Conservation (phyloP, 495 filamentous ascomycete species). For the Symbiotaphrina buchneri region DNA sequence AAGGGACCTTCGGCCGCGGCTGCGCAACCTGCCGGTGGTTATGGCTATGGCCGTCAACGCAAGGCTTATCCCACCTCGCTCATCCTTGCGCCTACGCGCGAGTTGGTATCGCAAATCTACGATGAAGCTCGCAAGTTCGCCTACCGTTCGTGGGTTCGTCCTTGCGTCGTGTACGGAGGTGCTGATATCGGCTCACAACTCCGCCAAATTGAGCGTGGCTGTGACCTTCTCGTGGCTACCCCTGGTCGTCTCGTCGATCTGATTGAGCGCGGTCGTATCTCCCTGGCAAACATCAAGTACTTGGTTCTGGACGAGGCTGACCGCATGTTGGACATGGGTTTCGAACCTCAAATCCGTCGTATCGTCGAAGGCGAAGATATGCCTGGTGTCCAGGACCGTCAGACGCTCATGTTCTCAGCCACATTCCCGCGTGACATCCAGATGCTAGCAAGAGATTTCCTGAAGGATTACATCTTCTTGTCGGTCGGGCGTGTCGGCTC, state of each 20-base stretch:
- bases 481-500: conserved; percentile 97
- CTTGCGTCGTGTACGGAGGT: conserved; percentile 97
- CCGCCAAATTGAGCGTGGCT: conserved; percentile 90
- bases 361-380: conserved; percentile 98
- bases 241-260: conserved; percentile 93
- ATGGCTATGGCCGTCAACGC: conserved; percentile 61
- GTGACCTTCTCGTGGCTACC: conserved; percentile 91
- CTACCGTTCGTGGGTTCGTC: conserved; percentile 96
- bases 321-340: conserved; percentile 99
- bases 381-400: conserved; percentile 63
- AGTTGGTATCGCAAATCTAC: conserved; percentile 95
- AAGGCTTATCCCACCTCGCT: conserved; percentile 93
- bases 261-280: conserved; percentile 96
- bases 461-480: conserved; percentile 96
- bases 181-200: conserved; percentile 95
- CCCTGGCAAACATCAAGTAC: conserved; percentile 91
- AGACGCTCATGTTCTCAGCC: conserved; percentile 99
- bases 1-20: conserved; percentile 57
- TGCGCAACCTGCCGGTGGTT: conserved; percentile 28
- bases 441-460: conserved; percentile 93
- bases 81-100: conserved; percentile 88
- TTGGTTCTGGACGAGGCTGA: conserved; percentile 98
- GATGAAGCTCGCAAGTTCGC: conserved; percentile 95
- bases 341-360: conserved; percentile 96
- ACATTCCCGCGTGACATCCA: conserved; percentile 98